Evolutionary conservation across 108 stramenopile species (phyloP).

Genomic region (Fragilaria radians): DNA sequence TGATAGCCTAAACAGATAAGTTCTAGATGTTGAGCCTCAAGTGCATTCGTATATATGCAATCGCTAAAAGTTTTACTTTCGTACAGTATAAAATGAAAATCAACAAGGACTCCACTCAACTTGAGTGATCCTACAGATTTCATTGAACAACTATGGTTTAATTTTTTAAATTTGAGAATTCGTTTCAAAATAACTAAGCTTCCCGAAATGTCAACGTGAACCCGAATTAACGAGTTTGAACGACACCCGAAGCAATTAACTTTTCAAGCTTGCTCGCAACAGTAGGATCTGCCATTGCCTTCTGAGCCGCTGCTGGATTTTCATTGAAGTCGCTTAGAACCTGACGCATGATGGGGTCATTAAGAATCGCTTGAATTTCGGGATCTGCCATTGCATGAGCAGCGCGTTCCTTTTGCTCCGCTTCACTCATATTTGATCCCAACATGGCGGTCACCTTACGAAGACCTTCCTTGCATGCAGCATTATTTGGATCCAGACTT

Average conservation of each 20-base stretch:
- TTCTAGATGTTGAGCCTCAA: too few species aligned
- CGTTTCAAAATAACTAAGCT: too few species aligned
- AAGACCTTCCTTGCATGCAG: constrained; percentile 90
- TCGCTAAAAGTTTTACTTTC: too few species aligned
- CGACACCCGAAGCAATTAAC: constrained; percentile 94
- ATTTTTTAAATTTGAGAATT: too few species aligned
- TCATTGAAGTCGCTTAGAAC: constrained; percentile 91
- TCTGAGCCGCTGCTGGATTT: constrained; percentile 85
- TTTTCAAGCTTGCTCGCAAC: constrained; percentile 95
- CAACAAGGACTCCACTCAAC: too few species aligned
- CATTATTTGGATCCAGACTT: constrained; percentile 79
- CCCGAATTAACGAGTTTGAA: constrained; percentile 69
- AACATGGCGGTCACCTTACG: constrained; percentile 69
- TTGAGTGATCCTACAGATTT: too few species aligned
- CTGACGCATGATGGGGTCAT: constrained; percentile 95
- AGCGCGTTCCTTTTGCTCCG: constrained; percentile 89
- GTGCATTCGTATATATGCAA: too few species aligned
- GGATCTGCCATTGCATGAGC: constrained; percentile 99
- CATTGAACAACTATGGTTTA: too few species aligned
- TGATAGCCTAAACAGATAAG: too few species aligned
- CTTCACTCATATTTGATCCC: constrained; percentile 80
- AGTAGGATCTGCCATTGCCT: constrained; percentile 85
- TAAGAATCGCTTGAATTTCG: constrained; percentile 93
- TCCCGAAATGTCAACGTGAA: too few species aligned
- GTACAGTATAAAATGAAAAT: too few species aligned